Base-by-base conservation (phyloP, 768 basidiomycete genomes). In the Pisolithus tinctorius region DNA sequence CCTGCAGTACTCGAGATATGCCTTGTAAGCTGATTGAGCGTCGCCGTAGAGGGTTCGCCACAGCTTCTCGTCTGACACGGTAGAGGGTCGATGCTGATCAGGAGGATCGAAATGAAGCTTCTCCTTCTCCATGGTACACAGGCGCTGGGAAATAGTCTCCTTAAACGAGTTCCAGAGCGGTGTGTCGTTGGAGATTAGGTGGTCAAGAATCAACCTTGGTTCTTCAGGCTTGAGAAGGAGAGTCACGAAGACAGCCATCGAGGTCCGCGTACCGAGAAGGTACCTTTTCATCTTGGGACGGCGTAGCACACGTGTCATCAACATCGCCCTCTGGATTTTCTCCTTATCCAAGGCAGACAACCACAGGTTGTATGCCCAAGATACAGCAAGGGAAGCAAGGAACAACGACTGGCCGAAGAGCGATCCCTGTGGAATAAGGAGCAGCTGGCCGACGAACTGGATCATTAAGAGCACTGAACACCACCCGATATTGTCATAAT, bases 271-370 rank as follows among this genome's bases (percentile, higher is more conserved):
- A 11, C 62, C 62, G 29, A 65, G 53, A 14, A 8, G 41, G 38
- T 62, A 64, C 43, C 64, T 67, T 43, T 50, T 61, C 52, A 65
- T 47, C 25, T 26, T 7, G 2, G 67, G 66, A 0, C 46, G 48
- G 29, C 53, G 30, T 34, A 67, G 63, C 5, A 67, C 65, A 1
- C 43, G 55, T 23, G 57, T 25, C 10, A 68, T 16, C 5, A 69
- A 17, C 10, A 69, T 50, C 20, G 58, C 46, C 25, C 53, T 58
- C 51, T 72, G 61, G 8, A 61, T 55, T 39, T 55, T 58, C 13
- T 64, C 66, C 48, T 55, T 67, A 44, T 77, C 71, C 69, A 76
- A 57, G 7, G 65, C 68, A 3, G 70, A 65, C 1, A 72, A 47
- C 58, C 61, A 70, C 9, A 61, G 63, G 41, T 69, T 71, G 46